These are phyloP conservation scores for Acrasis kona DNA, from an alignment of 78 protist genomes.

Conservation along the genomic window DNA sequence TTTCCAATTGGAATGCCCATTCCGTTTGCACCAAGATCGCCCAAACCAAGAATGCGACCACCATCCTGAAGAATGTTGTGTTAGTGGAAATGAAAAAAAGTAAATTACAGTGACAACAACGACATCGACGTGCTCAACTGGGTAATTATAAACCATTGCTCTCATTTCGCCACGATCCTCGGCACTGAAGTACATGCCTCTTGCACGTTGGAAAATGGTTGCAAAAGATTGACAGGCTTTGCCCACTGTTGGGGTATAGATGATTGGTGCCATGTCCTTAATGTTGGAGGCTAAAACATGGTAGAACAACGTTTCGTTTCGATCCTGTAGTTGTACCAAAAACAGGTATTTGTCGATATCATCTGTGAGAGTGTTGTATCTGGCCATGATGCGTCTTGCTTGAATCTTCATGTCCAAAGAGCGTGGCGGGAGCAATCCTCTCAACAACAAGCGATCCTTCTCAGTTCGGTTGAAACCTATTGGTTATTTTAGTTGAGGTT, in stretches of 20 bases:
- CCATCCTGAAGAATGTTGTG: constrained; percentile 71
- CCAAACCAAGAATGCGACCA: constrained; percentile 94
- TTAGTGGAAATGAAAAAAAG: not conserved
- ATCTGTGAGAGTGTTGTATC: constrained; percentile 15
- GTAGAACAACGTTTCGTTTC: constrained; percentile 76
- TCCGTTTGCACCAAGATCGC: constrained; percentile 92
- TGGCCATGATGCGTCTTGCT: constrained; percentile 27
- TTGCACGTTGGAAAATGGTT: not conserved
- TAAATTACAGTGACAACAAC: constrained; percentile 71
- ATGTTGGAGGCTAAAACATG: constrained; percentile 42
- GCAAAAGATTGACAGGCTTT: not conserved
- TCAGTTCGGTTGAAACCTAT: constrained; percentile 38
- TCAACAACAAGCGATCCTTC: constrained; percentile 38
- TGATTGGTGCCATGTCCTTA: constrained; percentile 62
- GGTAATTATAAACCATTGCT: constrained; percentile 68
- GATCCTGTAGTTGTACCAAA: constrained; percentile 45
- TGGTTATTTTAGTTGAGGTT: too few relatives aligned
- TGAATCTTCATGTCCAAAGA: constrained; percentile 38
- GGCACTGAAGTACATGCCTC: constrained; percentile 74
- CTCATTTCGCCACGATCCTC: constrained; percentile 63
- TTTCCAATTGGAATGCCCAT: constrained; percentile 84
- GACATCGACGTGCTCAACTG: constrained; percentile 45
- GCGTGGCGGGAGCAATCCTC: constrained; percentile 72
- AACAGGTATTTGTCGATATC: constrained; percentile 60
- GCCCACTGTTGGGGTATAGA: constrained; percentile 82